Conservation (phyloP, 2,329 filamentous ascomycete genomes). For the Polytolypa hystricis region DNA sequence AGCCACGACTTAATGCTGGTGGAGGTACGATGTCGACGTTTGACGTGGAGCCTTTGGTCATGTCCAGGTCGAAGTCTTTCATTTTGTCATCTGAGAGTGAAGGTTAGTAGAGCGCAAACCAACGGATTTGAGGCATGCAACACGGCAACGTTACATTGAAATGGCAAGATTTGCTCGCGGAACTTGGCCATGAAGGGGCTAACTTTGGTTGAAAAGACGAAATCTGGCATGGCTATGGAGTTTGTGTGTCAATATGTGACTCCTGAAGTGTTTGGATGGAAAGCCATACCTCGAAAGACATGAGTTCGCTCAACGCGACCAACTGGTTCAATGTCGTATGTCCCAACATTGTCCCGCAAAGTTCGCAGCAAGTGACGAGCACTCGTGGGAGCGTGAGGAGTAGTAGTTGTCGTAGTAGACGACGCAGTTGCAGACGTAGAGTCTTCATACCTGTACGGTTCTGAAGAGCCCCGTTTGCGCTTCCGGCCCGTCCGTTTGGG, state of each 20-base stretch:
- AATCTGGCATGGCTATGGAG: slow-evolving; percentile 62
- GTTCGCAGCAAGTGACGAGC: slow-evolving; percentile 49
- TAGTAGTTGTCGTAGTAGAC: slow-evolving; percentile 24
- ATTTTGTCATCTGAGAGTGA: slow-evolving; percentile 41
- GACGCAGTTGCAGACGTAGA: slow-evolving; percentile 20
- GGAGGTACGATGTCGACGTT: slow-evolving; percentile 67
- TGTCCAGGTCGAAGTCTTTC: slow-evolving; percentile 56
- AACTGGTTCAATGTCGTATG: slow-evolving; percentile 57
- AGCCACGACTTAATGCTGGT: slow-evolving; percentile 63
- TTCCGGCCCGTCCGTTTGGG: slow-evolving; percentile 79
- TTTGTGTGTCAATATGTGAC: slow-evolving; percentile 5
- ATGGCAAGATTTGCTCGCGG: slow-evolving; percentile 57
- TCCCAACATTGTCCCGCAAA: slow-evolving; percentile 58
- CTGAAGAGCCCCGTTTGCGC: slow-evolving; percentile 65
- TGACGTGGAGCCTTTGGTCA: slow-evolving; percentile 47
- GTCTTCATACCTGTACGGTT: slow-evolving; percentile 49
- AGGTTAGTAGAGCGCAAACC: slow-evolving; percentile 1
- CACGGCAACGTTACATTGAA: slow-evolving; percentile 62
- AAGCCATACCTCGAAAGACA: slow-evolving; percentile 66
- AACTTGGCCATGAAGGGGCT: slow-evolving; percentile 62
- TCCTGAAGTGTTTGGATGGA: background rate
- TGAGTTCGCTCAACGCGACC: slow-evolving; percentile 70
- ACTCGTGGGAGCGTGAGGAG: slow-evolving; percentile 35
- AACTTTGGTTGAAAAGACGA: slow-evolving; percentile 63
- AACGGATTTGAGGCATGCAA: no score